Percentiles rank a stretch among this genome's conserved stretches.
Evolutionary conservation across 805 yeast species (phyloP).

Genomic region (Teunomyces lycoperdinae): DNA sequence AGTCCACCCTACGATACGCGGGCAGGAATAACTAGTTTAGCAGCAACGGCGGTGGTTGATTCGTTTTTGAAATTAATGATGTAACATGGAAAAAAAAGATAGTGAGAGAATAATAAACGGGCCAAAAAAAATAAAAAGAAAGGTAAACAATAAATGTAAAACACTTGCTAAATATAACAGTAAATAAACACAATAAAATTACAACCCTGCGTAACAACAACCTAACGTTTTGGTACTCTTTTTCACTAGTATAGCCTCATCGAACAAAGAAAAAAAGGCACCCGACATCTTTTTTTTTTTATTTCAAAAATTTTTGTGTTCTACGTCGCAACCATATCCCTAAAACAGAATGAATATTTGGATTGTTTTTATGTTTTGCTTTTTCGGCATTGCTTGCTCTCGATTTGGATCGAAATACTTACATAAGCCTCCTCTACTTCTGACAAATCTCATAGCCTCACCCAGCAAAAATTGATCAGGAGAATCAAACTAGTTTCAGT

Average conservation of each 20-base stretch:
- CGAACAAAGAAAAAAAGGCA: no score
- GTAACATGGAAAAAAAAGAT: slow-evolving; percentile 10
- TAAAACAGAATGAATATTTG: background rate
- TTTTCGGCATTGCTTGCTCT: background rate
- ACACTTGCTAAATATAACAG: background rate
- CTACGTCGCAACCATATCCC: background rate
- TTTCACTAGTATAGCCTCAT: no score
- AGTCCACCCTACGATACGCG: slow-evolving; percentile 62
- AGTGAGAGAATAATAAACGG: background rate
- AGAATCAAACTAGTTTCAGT: background rate
- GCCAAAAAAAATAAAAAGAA: background rate
- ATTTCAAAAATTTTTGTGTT: no score
- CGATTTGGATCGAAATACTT: background rate
- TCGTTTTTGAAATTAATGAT: slow-evolving; percentile 47
- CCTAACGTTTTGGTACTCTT: no score
- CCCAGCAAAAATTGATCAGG: background rate
- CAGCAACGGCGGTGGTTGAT: slow-evolving; percentile 63
- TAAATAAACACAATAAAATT: background rate
- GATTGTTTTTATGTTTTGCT: background rate
- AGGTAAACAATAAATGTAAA: background rate
- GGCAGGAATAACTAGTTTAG: slow-evolving; percentile 59
- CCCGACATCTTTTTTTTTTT: no score
- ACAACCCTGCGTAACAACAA: background rate
- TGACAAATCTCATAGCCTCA: slow-evolving; percentile 4
- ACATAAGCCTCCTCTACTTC: background rate